Evolutionary conservation across 2,329 filamentous ascomycete species (phyloP).

Genomic region (Trichoderma endophyticum): DNA sequence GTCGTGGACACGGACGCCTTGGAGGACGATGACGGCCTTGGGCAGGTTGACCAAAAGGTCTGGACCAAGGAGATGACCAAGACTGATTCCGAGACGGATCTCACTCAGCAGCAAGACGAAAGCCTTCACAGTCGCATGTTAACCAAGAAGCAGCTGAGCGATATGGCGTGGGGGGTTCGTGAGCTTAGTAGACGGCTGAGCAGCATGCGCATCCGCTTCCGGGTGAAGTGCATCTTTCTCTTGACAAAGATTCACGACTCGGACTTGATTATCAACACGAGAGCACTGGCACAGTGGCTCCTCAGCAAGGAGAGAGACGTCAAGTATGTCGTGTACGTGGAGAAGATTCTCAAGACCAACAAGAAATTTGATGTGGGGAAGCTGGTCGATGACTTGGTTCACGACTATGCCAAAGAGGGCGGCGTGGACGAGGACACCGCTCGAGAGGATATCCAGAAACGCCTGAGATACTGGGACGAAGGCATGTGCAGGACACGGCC

Average conservation of each 20-base stretch:
- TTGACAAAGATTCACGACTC: constrained; percentile 90
- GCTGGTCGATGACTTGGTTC: constrained; percentile 59
- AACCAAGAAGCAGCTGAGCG: constrained; percentile 90
- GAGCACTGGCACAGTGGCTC: constrained; percentile 77
- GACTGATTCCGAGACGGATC: constrained; percentile 41
- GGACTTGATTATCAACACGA: constrained; percentile 71
- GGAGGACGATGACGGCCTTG: constrained; percentile 41
- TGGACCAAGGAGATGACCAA: constrained; percentile 51
- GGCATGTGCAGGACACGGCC: constrained; percentile 73
- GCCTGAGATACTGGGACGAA: constrained; percentile 80
- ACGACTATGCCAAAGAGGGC: constrained; percentile 39
- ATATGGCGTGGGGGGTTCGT: constrained; percentile 95
- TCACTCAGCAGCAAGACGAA: constrained; percentile 29
- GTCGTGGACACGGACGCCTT: constrained; percentile 38
- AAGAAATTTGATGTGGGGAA: constrained; percentile 70
- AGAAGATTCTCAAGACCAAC: constrained; percentile 69
- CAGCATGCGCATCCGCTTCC: constrained; percentile 76
- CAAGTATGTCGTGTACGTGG: constrained; percentile 76
- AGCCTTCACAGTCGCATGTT: constrained; percentile 66
- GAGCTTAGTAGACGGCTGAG: constrained; percentile 84
- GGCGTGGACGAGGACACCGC: constrained; percentile 34
- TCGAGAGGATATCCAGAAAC: constrained; percentile 39
- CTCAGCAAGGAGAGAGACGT: constrained; percentile 65
- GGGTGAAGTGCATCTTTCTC: constrained; percentile 79
- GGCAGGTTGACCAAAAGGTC: constrained; percentile 55